Base-by-base conservation (phyloP, 2,329 filamentous ascomycete species). In the Hortaea sp. region DNA sequence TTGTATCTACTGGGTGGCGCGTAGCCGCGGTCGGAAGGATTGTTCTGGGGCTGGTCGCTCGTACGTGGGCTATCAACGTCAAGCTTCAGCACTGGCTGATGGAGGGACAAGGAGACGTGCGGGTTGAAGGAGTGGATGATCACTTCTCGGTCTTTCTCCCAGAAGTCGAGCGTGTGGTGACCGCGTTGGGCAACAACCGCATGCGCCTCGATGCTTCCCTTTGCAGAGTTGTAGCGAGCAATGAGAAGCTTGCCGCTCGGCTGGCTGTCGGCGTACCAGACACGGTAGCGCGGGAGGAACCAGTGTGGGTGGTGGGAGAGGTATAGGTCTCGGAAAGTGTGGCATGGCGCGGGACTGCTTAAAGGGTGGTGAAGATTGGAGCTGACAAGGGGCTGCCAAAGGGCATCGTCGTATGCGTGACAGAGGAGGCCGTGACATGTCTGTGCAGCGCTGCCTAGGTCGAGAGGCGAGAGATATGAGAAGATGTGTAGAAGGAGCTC, bases 211-310 rank as follows among this genome's bases (percentile, higher is more conserved):
- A 95, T 94, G 55, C 81, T 82, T 11, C 82, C 84, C 39, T 78
- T 73, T 4, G 77, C 68, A 40, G 80, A 76, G 60, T 95, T 81
- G 59, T 88, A 95, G 9, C 85, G 80, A n/a, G 77, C 75, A 35
- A 95, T 60, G 28, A 94, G 74, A 38, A 95, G 65, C 60, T 84
- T 84, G 0, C 89, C 89, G 1, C 77, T 82, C 41, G 87, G 74
- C 29, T 81, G 76, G 2, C 72, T 75, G 63, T 95, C 87, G 49
- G 80, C 78, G 59, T 95, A 90, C 89, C 89, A 95, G 52, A 95
- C 71, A 64, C 85, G 89, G 61, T 85, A 73, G 43, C 77, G 79
- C 0, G 85, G 74, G 1, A 95, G 71, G 58, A 94, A 95, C 89
- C 89, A 95, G 57, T 82, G 79, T 0, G 84, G 82, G 52, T 92